These are phyloP conservation scores for Rhizoctonia solani DNA, from an alignment of 1,284 basidiomycete species.

Conservation along the genomic window DNA sequence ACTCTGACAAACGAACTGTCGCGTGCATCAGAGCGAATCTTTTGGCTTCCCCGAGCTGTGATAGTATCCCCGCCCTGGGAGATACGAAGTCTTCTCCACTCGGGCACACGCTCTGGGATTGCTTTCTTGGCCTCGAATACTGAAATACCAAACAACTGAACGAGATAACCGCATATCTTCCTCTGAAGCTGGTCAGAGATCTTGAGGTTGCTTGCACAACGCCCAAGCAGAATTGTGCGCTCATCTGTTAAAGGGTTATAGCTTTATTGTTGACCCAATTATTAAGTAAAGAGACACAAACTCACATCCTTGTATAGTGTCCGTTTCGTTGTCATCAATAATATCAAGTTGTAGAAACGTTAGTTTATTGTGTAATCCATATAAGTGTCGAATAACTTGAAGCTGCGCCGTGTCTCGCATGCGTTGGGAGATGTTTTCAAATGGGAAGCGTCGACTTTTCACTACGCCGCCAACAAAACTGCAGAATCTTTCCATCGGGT, in stretches of 20 bases:
- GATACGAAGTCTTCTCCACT: background rate
- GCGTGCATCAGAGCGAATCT: background rate
- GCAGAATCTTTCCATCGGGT: constrained; percentile 47
- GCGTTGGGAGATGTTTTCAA: constrained; percentile 42
- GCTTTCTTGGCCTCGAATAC: background rate
- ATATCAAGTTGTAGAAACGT: background rate
- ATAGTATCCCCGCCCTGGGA: background rate
- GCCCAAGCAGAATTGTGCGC: background rate
- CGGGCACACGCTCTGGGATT: background rate
- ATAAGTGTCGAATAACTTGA: constrained; percentile 40
- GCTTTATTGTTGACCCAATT: background rate
- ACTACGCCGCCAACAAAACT: constrained; percentile 41
- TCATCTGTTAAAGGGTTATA: background rate
- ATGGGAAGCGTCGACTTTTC: constrained; percentile 42
- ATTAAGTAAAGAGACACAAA: background rate
- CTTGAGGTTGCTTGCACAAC: background rate
- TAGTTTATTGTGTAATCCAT: constrained; percentile 37
- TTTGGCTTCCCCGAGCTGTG: background rate
- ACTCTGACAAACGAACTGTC: constrained; percentile 5
- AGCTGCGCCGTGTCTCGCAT: constrained; percentile 41
- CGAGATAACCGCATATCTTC: background rate
- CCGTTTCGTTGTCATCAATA: background rate
- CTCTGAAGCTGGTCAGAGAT: background rate
- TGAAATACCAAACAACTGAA: background rate
- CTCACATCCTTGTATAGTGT: constrained; percentile 9